Conservation (phyloP, 176 grass and related monocot species). For the Cenchrus fungigraminus region DNA sequence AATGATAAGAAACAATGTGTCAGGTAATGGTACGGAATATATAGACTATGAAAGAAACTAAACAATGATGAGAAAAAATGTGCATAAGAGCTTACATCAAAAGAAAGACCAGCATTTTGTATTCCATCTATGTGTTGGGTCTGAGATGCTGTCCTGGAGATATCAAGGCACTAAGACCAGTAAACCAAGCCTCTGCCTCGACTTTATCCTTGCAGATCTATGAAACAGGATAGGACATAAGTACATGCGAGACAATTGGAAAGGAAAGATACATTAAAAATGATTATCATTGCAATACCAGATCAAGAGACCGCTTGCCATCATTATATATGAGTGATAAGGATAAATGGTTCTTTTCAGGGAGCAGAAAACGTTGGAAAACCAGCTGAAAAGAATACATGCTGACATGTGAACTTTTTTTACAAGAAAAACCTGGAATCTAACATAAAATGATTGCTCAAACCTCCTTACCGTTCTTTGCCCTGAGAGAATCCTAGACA, state of each 20-base stretch:
- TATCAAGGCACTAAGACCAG: slow-evolving; percentile 74
- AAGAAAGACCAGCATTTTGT: slow-evolving; percentile 48
- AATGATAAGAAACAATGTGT: not conserved
- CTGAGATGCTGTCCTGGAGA: slow-evolving; percentile 59
- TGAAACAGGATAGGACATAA: slow-evolving; percentile 24
- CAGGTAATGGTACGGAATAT: not conserved
- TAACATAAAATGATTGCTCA: not conserved
- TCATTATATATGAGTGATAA: slow-evolving; percentile 95
- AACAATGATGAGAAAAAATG: not conserved
- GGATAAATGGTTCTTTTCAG: slow-evolving; percentile 92
- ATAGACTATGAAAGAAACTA: not conserved
- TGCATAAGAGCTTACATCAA: slow-evolving; percentile 56
- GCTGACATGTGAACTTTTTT: slow-evolving; percentile 1
- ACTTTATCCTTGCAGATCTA: slow-evolving; percentile 98
- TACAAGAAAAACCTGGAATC: not conserved
- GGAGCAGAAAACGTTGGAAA: slow-evolving; percentile 88
- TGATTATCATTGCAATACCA: slow-evolving; percentile 48
- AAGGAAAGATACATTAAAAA: slow-evolving; percentile 8
- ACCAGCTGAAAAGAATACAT: slow-evolving; percentile 64
- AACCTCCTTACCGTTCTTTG: slow-evolving; percentile 82
- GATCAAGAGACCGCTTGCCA: slow-evolving; percentile 89
- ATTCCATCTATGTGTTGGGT: slow-evolving; percentile 48
- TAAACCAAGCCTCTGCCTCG: slow-evolving; percentile 80
- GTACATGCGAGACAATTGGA: not conserved
- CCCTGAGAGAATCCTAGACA: slow-evolving; percentile 80